Percentiles rank a stretch among this genome's conserved stretches.
Conservation (phyloP, 495 filamentous ascomycete genomes). For the Penicillium waksmanii region DNA sequence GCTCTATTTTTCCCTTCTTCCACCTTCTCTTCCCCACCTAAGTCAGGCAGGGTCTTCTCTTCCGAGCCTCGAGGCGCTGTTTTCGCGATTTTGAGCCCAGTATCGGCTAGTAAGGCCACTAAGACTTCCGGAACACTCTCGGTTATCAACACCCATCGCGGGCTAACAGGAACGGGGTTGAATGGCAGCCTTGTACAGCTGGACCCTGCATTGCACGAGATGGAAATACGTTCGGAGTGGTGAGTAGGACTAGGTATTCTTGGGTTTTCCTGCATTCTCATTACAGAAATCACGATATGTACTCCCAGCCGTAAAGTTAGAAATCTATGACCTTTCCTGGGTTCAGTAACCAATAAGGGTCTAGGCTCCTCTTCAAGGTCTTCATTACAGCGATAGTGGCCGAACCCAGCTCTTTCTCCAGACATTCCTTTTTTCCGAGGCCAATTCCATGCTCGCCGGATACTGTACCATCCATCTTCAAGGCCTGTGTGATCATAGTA, state of each 20-base stretch:
- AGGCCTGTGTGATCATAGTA: conserved; percentile 77
- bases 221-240: no score
- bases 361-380: conserved; percentile 73
- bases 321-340: conserved; percentile 70
- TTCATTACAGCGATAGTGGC: conserved; percentile 81
- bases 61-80: not conserved
- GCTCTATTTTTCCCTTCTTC: not conserved
- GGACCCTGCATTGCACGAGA: no score
- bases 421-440: conserved; percentile 76
- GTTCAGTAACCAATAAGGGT: conserved; percentile 85
- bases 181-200: not conserved
- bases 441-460: conserved; percentile 76
- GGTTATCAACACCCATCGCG: not conserved
- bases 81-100: not conserved
- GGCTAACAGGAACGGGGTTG: not conserved
- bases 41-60: not conserved
- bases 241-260: no score
- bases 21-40: not conserved
- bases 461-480: conserved; percentile 85
- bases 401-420: conserved; percentile 73
- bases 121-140: not conserved
- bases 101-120: not conserved
- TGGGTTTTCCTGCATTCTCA: no score
- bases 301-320: not conserved
- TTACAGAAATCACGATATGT: no score